A percentile compares a stretch with the other conserved stretches of the same genome.
Evolutionary conservation across 352 stramenopile species (phyloP).

Genomic region (Pythium vanterpoolii): DNA sequence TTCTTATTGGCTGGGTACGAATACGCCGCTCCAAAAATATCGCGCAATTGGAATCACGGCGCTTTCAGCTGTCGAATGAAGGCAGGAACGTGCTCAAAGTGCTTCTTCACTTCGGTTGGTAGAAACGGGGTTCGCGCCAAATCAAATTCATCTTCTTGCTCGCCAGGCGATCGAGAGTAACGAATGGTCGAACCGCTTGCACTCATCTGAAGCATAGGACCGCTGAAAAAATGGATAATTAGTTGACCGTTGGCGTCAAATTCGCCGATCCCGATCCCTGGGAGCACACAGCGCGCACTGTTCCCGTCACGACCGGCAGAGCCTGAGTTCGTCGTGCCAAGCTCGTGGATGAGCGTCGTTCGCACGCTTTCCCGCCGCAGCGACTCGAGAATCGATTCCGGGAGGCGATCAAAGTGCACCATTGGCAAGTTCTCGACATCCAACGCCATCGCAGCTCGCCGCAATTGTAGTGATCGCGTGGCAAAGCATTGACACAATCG

Average conservation of each 20-base stretch:
- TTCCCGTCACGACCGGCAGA: neutral
- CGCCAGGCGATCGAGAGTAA: constrained; percentile 9
- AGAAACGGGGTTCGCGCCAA: constrained; percentile 13
- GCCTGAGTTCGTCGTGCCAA: neutral
- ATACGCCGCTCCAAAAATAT: no score
- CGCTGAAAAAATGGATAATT: constrained; percentile 44
- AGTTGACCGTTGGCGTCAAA: constrained; percentile 41
- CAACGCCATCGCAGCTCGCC: constrained; percentile 34
- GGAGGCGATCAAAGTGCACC: constrained; percentile 50
- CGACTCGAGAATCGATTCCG: constrained; percentile 37
- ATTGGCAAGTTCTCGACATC: constrained; percentile 38
- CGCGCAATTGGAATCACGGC: no score
- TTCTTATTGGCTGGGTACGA: no score
- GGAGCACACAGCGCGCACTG: constrained; percentile 22
- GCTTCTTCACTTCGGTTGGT: constrained; percentile 21
- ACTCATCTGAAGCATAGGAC: constrained; percentile 37
- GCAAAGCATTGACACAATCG: constrained; percentile 54
- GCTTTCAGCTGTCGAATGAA: constrained; percentile 29
- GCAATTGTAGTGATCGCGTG: constrained; percentile 47
- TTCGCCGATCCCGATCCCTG: constrained; percentile 38
- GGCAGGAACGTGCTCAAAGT: constrained; percentile 19
- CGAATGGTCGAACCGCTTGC: constrained; percentile 39
- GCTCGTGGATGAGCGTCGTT: constrained; percentile 4
- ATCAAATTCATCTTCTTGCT: constrained; percentile 20
- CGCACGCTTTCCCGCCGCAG: constrained; percentile 28